Evolutionary conservation across 2,329 filamentous ascomycete genomes (phyloP).

Genomic region (Alternaria panax): DNA sequence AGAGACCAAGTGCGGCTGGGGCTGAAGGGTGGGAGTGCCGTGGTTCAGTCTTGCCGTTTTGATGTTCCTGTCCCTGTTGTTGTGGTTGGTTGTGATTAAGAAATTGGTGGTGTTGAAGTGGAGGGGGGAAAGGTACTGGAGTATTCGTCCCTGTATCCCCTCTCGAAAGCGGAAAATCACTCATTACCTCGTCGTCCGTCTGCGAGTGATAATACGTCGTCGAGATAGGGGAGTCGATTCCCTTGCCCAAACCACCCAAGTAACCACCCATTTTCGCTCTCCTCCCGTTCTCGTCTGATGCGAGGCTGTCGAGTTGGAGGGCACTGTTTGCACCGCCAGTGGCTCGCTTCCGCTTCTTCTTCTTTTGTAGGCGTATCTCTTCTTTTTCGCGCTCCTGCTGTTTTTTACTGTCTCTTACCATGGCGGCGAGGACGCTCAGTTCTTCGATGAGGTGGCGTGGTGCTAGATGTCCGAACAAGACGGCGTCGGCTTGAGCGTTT

Average conservation of each 20-base stretch:
- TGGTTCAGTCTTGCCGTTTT: not conserved
- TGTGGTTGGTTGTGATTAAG: not conserved
- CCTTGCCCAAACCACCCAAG: slow-evolving; percentile 10
- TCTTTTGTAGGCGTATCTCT: slow-evolving; percentile 49
- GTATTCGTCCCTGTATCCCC: slow-evolving; percentile 32
- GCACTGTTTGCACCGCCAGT: slow-evolving; percentile 38
- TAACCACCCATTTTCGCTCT: slow-evolving; percentile 25
- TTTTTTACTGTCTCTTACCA: slow-evolving; percentile 65
- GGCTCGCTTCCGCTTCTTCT: slow-evolving; percentile 70
- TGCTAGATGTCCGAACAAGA: slow-evolving; percentile 87
- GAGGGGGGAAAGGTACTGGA: slow-evolving; percentile 14
- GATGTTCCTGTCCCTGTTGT: not conserved
- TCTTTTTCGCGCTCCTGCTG: slow-evolving; percentile 45
- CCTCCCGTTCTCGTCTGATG: slow-evolving; percentile 8
- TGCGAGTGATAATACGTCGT: slow-evolving; percentile 1
- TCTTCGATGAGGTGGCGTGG: slow-evolving; percentile 84
- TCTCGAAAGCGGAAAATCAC: slow-evolving; percentile 29
- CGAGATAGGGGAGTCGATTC: slow-evolving; percentile 24
- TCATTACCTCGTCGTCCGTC: slow-evolving; percentile 40
- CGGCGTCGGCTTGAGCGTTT: slow-evolving; percentile 76
- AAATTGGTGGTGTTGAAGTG: not conserved
- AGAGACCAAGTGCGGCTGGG: slow-evolving; percentile 35
- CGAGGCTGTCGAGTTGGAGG: slow-evolving; percentile 24
- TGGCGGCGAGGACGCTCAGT: slow-evolving; percentile 72
- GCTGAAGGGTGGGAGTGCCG: slow-evolving; percentile 29